Base-by-base conservation (phyloP, 2,329 filamentous ascomycete genomes). In the Fusarium mexicanum region DNA sequence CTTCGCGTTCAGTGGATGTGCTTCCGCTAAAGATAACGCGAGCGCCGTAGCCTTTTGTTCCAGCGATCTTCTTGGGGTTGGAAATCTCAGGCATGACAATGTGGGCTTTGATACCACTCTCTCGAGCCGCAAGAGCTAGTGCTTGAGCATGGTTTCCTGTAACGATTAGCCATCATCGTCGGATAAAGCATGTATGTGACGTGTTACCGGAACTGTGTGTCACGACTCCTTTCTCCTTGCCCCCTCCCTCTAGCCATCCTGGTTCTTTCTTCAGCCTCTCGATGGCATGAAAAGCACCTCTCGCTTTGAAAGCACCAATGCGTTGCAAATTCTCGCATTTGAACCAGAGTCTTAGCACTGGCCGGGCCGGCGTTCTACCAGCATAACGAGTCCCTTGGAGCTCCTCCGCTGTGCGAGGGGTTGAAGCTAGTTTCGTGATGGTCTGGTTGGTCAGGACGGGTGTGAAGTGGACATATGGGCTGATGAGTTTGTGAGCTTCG, bases 311-410 rank as follows among this genome's bases (percentile, higher is more conserved):
- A 2, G 96, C 96, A 59, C 96, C 96, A 62, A 97, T 91, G 63
- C 91, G 91, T 85, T 98, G 96, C 67, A 94, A 86, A 82, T 98
- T 98, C 86, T 98, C 96, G 83, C 94, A 97, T 85, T 98, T 98
- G 89, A 98, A 97, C 86, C 94, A 96, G 60, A 98, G 87, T 18
- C 90, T 87, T 44, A 98, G 85, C 57, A 84, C 89, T 0, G 94
- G 94, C 8, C 81, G 84, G 2, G 92, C 90, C 0, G 91, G 87
- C n/a, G 80, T 79, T 44, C 87, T 84, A 11, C 87, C 88, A 75
- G 88, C 81, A 85, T 87, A 91, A 73, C 85, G 82, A 8, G 91
- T 92, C 20, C 86, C 88, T 50, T 81, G 78, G 2, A 93, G 85
- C 9, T 88, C 86, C 8, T 86, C 84, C 5, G 83, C 61, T 0